Evolutionary conservation across 1,284 basidiomycete species (phyloP).

Genomic region (Prillingera fragicola): DNA sequence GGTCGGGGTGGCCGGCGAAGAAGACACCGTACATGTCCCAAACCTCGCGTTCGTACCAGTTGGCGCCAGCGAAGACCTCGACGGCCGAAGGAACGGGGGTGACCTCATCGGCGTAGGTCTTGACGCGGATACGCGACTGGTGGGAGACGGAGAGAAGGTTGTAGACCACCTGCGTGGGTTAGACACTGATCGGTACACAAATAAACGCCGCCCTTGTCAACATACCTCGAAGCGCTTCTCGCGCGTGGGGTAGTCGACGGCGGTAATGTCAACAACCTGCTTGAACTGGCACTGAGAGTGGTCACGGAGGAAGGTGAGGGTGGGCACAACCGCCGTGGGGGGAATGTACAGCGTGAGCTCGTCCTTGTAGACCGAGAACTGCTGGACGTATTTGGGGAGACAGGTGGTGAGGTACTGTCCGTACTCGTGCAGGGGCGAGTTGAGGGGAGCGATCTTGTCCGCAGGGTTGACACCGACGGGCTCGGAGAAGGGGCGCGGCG

Average conservation of each 20-base stretch:
- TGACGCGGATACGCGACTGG: slow-evolving; percentile 79
- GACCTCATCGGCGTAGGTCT: slow-evolving; percentile 96
- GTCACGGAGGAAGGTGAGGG: slow-evolving; percentile 90
- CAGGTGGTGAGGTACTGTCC: slow-evolving; percentile 85
- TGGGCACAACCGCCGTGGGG: slow-evolving; percentile 75
- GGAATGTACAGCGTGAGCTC: slow-evolving; percentile 78
- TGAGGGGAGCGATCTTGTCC: slow-evolving; percentile 62
- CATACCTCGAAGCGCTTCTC: slow-evolving; percentile 81
- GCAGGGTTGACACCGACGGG: slow-evolving; percentile 79
- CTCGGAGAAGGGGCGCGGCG: slow-evolving; percentile 74
- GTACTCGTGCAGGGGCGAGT: slow-evolving; percentile 74
- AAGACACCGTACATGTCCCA: slow-evolving; percentile 99
- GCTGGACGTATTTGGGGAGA: slow-evolving; percentile 90
- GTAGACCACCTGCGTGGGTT: slow-evolving; percentile 66
- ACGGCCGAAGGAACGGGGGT: slow-evolving; percentile 83
- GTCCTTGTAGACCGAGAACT: slow-evolving; percentile 97
- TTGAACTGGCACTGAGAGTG: slow-evolving; percentile 97
- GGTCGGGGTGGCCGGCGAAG: slow-evolving; percentile 92
- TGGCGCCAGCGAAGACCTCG: slow-evolving; percentile 79
- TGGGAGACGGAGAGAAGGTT: slow-evolving; percentile 79
- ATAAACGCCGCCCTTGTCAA: background rate
- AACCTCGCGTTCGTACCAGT: slow-evolving; percentile 96
- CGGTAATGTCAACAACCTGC: slow-evolving; percentile 85
- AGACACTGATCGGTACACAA: background rate
- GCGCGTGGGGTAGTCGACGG: slow-evolving; percentile 90